A percentile compares a stretch with the other conserved stretches of the same genome.
Evolutionary conservation across 768 basidiomycete genomes (phyloP).

Genomic region (Naganishia friedmannii): DNA sequence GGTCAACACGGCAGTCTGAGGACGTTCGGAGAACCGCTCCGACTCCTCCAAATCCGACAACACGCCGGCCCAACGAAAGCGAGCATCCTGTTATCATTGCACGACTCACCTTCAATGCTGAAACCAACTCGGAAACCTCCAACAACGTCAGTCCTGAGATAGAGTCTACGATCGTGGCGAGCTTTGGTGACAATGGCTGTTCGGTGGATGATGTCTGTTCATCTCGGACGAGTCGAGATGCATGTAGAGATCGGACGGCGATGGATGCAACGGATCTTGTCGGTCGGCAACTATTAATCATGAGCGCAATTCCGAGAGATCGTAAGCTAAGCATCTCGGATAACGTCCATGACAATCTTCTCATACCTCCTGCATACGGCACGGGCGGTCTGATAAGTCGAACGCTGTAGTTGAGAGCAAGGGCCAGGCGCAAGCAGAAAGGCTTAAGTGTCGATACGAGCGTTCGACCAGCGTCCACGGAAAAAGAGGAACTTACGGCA

Average conservation of each 20-base stretch:
- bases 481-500: not conserved
- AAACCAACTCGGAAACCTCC: conserved; percentile 91
- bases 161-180: conserved; percentile 83
- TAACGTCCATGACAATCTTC: not conserved
- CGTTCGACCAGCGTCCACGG: not conserved
- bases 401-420: not conserved
- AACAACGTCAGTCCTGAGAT: conserved; percentile 83
- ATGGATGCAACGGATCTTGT: conserved; percentile 19
- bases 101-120: conserved; percentile 72
- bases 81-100: too few relatives aligned
- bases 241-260: conserved; percentile 15
- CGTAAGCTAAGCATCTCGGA: not conserved
- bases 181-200: conserved; percentile 55
- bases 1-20: too few relatives aligned
- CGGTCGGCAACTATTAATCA: conserved; percentile 4
- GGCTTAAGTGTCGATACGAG: not conserved
- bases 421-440: not conserved
- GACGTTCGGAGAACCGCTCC: too few relatives aligned
- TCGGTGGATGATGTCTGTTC: conserved; percentile 16
- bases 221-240: conserved; percentile 15
- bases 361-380: conserved; percentile 21
- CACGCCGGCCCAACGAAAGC: too few relatives aligned
- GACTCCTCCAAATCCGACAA: too few relatives aligned
- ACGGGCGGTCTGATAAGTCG: conserved; percentile 22
- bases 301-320: not conserved